Base-by-base conservation (phyloP, 2,329 filamentous ascomycete genomes). In the Achaetomium macrosporum region DNA sequence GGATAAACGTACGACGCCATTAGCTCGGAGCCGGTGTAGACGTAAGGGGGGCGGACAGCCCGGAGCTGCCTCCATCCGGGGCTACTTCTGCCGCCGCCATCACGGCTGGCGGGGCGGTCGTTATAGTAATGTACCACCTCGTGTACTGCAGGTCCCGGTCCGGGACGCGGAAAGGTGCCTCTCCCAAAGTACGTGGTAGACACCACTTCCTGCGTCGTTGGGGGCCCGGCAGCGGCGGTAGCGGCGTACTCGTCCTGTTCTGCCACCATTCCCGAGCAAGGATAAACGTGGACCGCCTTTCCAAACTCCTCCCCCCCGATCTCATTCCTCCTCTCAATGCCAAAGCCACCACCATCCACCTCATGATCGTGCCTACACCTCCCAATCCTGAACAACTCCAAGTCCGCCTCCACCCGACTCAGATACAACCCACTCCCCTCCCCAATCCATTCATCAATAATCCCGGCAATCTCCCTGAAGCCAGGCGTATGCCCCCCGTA, bases 371-470 rank as follows among this genome's bases (percentile, higher is more conserved):
- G 8, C 33, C 17, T n/a, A 31, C 42, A 19, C 12, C 29, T 41
- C 5, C 39, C 45, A 35, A 60, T 45, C 19, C 69, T 70, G 61
- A 83, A 84, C 53, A 76, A 67, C 53, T 79, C 75, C 31, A 85
- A 68, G 56, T 85, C 79, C 2, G 81, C 82, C 60, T 83, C 80
- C 71, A 84, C 80, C 55, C 82, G 77, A 56, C 75, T 72, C 29
- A 85, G 69, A 42, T 76, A 74, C 39, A 85, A 66, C 31, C 74
- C 73, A 11, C 76, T 57, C 13, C 56, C 76, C 13, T 71, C 70
- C 0, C 81, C 79, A 25, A 79, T 78, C 82, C 82, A 85, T 29
- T 71, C 66, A 58, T 85, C 81, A 50, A 85, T 82, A n/a, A 79
- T 67, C 25, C 68, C 69, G 29, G 81, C 82, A 57, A 85, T 84